phyloP scores from a whole-genome alignment of 2,329 filamentous ascomycete genomes.

The Leptographium procerum region DNA sequence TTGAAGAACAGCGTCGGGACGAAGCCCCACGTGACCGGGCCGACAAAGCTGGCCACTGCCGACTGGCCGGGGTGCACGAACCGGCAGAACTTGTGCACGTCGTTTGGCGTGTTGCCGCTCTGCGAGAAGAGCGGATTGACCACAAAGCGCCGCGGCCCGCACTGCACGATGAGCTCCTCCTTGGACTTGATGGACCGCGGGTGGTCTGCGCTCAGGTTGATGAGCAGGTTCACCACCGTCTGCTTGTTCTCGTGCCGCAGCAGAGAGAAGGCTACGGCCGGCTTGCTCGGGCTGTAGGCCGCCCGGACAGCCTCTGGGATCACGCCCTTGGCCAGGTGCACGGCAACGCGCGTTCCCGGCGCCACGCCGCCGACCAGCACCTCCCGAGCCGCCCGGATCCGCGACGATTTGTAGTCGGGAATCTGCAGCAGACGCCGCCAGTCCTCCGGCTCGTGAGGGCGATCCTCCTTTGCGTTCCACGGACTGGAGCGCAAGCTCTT shows the following conservation, averaged over 20 bases:
- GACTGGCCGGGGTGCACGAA: constrained; percentile 86
- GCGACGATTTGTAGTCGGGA: constrained; percentile 78
- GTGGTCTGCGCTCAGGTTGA: constrained; percentile 72
- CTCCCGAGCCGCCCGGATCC: constrained; percentile 66
- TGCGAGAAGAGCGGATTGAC: constrained; percentile 88
- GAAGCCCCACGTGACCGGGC: constrained; percentile 83
- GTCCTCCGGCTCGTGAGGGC: constrained; percentile 75
- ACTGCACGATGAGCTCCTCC: constrained; percentile 83
- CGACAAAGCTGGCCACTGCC: constrained; percentile 80
- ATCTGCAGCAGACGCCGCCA: constrained; percentile 81
- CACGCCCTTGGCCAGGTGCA: constrained; percentile 52
- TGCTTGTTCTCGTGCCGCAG: constrained; percentile 92
- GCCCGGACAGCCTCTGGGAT: constrained; percentile 27
- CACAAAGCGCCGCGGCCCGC: constrained; percentile 73
- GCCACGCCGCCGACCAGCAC: constrained; percentile 79
- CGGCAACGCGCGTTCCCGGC: constrained; percentile 70
- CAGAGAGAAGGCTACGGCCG: constrained; percentile 71
- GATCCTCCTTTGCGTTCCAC: constrained; percentile 85
- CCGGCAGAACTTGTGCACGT: constrained; percentile 93
- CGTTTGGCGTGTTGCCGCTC: constrained; percentile 81
- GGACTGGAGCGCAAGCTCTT: constrained; percentile 81
- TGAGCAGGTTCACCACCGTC: constrained; percentile 77
- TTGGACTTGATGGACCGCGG: constrained; percentile 75
- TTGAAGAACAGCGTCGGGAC: constrained; percentile 87
- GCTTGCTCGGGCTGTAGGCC: constrained; percentile 41